Evolutionary conservation across 2,329 filamentous ascomycete genomes (phyloP).

Genomic region (Geoglossum cookeanum): DNA sequence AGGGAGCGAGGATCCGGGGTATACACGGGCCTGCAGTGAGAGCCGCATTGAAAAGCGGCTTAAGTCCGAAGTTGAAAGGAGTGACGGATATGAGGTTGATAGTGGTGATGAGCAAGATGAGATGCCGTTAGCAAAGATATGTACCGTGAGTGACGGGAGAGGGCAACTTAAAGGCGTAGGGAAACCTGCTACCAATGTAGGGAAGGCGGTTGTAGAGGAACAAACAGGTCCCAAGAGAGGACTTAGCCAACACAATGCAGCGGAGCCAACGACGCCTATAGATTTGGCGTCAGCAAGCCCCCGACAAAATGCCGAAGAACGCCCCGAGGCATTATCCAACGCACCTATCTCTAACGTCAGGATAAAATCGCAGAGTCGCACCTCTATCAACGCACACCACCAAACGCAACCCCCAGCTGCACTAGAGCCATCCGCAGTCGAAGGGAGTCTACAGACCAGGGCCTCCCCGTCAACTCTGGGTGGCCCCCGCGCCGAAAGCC

Average conservation of each 20-base stretch:
- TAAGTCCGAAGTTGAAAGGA: not conserved
- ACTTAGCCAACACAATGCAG: not conserved
- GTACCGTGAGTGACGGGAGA: not conserved
- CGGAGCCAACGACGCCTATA: not conserved
- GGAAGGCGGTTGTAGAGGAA: not conserved
- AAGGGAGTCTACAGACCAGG: too few relatives aligned
- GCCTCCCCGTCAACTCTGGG: too few relatives aligned
- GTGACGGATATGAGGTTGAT: conserved; percentile 3
- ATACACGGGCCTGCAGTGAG: conserved; percentile 1
- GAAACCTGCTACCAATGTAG: not conserved
- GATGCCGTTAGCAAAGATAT: conserved; percentile 8
- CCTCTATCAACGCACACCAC: not conserved
- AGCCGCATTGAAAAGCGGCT: not conserved
- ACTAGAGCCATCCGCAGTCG: too few relatives aligned
- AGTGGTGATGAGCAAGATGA: conserved; percentile 7
- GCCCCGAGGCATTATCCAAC: not conserved
- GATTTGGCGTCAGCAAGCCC: not conserved
- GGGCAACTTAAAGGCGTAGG: not conserved
- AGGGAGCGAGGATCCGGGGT: not conserved
- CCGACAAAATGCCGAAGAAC: not conserved
- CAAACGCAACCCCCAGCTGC: too few relatives aligned
- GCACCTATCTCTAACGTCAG: not conserved
- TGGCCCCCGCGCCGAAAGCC: too few relatives aligned
- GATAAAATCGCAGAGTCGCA: not conserved
- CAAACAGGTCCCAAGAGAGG: not conserved